Conservation (phyloP, 306 rosid genomes). For the Ormosia emarginata region DNA sequence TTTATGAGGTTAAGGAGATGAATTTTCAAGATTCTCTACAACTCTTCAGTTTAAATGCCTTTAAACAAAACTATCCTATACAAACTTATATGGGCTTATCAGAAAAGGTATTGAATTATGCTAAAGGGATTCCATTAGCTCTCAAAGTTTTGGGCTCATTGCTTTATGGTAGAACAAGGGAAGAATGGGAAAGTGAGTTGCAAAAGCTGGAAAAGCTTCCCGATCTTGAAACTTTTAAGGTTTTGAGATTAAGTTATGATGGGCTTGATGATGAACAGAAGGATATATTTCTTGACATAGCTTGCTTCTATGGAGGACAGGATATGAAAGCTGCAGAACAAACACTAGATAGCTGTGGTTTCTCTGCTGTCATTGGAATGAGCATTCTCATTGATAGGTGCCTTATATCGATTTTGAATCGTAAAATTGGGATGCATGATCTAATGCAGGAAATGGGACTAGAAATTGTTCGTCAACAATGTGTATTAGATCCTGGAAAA, state of each 20-base stretch:
- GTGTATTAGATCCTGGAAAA: background rate
- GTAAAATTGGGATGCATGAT: constrained; percentile 1
- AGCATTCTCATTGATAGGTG: constrained; percentile 10
- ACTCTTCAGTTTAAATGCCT: constrained; percentile 27
- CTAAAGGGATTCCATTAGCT: constrained; percentile 29
- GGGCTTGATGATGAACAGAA: constrained; percentile 12
- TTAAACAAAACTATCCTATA: background rate
- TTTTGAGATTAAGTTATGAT: constrained; percentile 22
- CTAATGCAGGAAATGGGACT: constrained; percentile 7
- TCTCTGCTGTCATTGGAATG: background rate
- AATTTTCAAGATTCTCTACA: constrained; percentile 14
- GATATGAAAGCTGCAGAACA: background rate
- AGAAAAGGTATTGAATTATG: background rate
- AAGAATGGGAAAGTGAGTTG: constrained; percentile 24
- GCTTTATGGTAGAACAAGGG: background rate
- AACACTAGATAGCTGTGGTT: background rate
- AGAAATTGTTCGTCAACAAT: background rate
- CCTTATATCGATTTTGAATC: background rate
- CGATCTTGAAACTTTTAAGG: background rate
- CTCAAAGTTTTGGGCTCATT: constrained; percentile 30
- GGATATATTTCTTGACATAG: constrained; percentile 26
- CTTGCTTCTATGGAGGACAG: constrained; percentile 14
- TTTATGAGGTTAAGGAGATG: constrained; percentile 11
- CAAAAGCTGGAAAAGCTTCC: background rate
- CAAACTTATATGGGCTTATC: background rate